Conservation (phyloP, 73 alveolate genomes). For the Paramecium pentaurelia region DNA sequence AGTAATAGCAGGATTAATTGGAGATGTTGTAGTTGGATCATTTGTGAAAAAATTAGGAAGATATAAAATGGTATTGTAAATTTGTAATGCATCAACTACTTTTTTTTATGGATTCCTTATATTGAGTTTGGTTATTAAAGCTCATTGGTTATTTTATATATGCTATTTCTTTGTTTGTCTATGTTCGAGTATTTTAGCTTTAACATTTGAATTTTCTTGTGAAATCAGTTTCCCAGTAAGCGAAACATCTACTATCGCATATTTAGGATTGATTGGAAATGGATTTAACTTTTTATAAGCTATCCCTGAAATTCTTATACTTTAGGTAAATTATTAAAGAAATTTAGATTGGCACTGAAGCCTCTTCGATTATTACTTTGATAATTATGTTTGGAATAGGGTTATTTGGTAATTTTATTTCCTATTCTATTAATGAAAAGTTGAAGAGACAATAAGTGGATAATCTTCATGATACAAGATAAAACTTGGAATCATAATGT, state of each 20-base stretch:
- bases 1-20: not conserved
- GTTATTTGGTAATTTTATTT: not conserved
- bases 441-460: not conserved
- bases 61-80: not conserved
- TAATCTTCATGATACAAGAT: not conserved
- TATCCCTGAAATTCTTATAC: conserved; percentile 29
- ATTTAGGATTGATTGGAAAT: not conserved
- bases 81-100: not conserved
- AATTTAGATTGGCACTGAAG: not conserved
- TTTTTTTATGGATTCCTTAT: not conserved
- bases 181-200: not conserved
- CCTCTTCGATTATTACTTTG: not conserved
- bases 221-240: conserved; percentile 26
- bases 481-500: not conserved
- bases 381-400: conserved; percentile 18
- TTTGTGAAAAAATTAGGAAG: not conserved
- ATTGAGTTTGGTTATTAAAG: not conserved
- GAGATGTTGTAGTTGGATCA: conserved; percentile 5
- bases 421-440: not conserved
- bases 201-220: conserved; percentile 22
- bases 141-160: not conserved
- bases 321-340: not conserved
- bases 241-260: not conserved
- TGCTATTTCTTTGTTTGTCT: not conserved
- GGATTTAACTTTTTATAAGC: conserved; percentile 6